Percentiles rank a stretch among this genome's conserved stretches.
These are phyloP conservation scores for Chiua virens DNA, from an alignment of 768 basidiomycete species.

Conservation along the genomic window DNA sequence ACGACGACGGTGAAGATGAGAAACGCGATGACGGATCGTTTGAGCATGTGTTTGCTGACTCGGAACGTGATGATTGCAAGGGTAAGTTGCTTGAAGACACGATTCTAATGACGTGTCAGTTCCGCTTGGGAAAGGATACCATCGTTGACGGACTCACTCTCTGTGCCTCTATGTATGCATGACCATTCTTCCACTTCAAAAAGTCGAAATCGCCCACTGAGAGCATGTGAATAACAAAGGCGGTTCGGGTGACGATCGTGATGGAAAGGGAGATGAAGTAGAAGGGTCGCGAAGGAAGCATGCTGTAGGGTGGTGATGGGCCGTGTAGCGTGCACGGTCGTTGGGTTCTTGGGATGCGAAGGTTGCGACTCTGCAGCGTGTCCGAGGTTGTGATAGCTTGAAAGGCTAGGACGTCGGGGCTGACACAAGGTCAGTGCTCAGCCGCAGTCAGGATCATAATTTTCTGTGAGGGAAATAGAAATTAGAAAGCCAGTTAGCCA, in stretches of 20 bases:
- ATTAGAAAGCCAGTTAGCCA: neutral
- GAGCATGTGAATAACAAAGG: conserved; percentile 18
- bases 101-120: conserved; percentile 9
- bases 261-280: conserved; percentile 11
- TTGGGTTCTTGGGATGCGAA: neutral
- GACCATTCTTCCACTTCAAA: conserved; percentile 12
- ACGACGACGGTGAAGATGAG: conserved; percentile 31
- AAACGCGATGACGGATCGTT: conserved; percentile 29
- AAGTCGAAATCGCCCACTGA: conserved; percentile 20
- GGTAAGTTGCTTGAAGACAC: conserved; percentile 23
- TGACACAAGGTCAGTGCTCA: conserved; percentile 1
- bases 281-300: conserved; percentile 15
- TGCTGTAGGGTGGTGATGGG: conserved; percentile 5
- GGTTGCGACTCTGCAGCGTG: neutral
- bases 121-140: neutral
- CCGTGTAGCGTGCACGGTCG: neutral
- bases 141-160: conserved; percentile 10
- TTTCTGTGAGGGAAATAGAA: neutral
- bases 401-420: conserved; percentile 3
- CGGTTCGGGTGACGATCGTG: conserved; percentile 21
- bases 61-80: conserved; percentile 28
- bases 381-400: neutral
- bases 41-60: conserved; percentile 28
- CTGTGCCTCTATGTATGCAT: conserved; percentile 20
- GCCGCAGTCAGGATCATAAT: conserved; percentile 11